Percentiles rank a stretch among this genome's conserved stretches.
Evolutionary conservation across 805 yeast genomes (phyloP).

Genomic region (Torulaspora microellipsoides): DNA sequence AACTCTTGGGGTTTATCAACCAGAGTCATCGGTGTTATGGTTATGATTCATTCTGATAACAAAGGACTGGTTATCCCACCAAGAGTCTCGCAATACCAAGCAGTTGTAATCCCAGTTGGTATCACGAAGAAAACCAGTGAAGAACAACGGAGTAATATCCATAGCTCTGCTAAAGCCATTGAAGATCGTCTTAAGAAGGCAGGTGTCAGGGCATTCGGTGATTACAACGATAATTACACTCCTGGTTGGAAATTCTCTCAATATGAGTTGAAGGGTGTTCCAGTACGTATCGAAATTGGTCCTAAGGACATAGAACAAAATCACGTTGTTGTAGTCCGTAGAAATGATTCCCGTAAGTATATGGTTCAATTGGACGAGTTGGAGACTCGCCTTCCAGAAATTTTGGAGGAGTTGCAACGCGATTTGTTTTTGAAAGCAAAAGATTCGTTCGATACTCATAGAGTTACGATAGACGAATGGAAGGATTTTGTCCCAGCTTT

Average conservation of each 20-base stretch:
- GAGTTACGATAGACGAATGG: conserved; percentile 79
- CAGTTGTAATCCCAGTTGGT: conserved; percentile 92
- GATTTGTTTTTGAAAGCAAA: conserved; percentile 77
- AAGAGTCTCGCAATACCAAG: conserved; percentile 89
- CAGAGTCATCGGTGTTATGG: conserved; percentile 98
- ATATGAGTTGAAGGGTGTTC: conserved; percentile 94
- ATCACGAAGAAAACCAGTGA: conserved; percentile 79
- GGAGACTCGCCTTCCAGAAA: conserved; percentile 61
- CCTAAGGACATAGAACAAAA: conserved; percentile 86
- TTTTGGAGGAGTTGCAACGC: conserved; percentile 76
- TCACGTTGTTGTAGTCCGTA: conserved; percentile 84
- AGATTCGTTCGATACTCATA: conserved; percentile 75
- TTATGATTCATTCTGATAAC: conserved; percentile 97
- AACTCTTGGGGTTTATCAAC: conserved; percentile 99
- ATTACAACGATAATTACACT: conserved; percentile 88
- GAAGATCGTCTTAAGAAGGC: conserved; percentile 55
- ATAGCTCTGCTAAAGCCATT: conserved; percentile 62
- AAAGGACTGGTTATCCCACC: conserved; percentile 98
- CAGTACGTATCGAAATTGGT: conserved; percentile 90
- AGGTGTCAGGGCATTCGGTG: conserved; percentile 75
- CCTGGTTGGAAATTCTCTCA: conserved; percentile 99
- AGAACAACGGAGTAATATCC: conserved; percentile 67
- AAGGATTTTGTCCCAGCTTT: conserved; percentile 88
- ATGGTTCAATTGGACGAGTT: conserved; percentile 61
- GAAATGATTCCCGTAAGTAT: conserved; percentile 80